Conservation (phyloP, 2,329 filamentous ascomycete species). For the Fusarium sp. region DNA sequence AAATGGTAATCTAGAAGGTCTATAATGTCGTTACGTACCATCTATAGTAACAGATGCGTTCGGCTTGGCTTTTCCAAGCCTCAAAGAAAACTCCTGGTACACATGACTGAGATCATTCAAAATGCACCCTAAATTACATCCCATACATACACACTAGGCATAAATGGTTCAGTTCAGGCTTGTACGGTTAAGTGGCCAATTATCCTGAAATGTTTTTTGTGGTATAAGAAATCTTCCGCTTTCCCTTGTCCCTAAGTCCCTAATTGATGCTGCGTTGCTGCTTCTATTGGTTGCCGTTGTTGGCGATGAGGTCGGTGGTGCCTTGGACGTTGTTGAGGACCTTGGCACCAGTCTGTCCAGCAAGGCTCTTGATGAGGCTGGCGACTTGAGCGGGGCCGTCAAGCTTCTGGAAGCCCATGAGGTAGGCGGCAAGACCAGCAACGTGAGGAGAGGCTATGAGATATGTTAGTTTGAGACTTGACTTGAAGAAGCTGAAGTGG, state of each 20-base stretch:
- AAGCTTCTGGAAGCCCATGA: constrained; percentile 68
- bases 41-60: constrained; percentile 27
- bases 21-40: constrained; percentile 27
- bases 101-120: constrained; percentile 19
- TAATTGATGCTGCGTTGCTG: constrained; percentile 6
- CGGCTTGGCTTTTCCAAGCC: neutral
- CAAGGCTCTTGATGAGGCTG: constrained; percentile 65
- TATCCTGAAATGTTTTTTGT: constrained; percentile 37
- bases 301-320: constrained; percentile 66
- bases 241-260: constrained; percentile 19
- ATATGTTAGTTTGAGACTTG: constrained; percentile 22
- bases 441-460: constrained; percentile 70
- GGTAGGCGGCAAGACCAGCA: constrained; percentile 74
- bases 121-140: constrained; percentile 39
- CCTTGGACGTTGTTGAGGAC: constrained; percentile 55
- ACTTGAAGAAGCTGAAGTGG: neutral
- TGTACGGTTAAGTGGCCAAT: constrained; percentile 37
- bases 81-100: constrained; percentile 17
- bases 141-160: constrained; percentile 33
- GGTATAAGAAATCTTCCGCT: constrained; percentile 30
- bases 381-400: constrained; percentile 52
- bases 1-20: constrained; percentile 14
- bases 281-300: constrained; percentile 60
- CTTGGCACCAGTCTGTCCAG: constrained; percentile 55
- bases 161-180: constrained; percentile 33